Base-by-base conservation (phyloP, 2,329 filamentous ascomycete species). In the Pseudogymnoascus sp. region DNA sequence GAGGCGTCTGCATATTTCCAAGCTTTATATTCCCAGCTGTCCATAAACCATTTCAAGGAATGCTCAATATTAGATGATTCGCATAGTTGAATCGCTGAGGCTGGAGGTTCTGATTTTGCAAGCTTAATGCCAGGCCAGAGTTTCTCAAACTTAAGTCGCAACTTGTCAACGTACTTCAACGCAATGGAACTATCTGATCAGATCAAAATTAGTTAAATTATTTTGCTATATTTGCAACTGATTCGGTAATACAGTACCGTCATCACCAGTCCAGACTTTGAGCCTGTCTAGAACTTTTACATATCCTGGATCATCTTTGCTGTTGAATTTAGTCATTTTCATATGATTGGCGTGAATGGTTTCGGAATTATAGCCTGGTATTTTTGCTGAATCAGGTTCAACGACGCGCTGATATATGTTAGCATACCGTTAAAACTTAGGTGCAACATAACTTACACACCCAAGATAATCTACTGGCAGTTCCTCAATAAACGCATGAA, bases 401-500 rank as follows among this genome's bases (percentile, higher is more conserved):
- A 74, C 69, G 5, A 73, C 66, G 4, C 45, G 45, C 45, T 52
- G 45, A 31, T 29, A 31, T 31, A n/a, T 31, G 45, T 52, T 18
- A 52, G 45, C 7, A 4, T 31, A 31, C 15, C 2, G 1, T 15
- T 15, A 13, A 8, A 8, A 52, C 7, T 29, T 48, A 5, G n/a
- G n/a, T 4, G 27, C 4, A 31, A 15, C 21, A 39, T 13, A 10
- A 60, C 55, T n/a, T 37, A 65, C 62, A 40, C 60, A 61, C 7
- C 69, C 69, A 39, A 69, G 35, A 2, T 13, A 59, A 12, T 64
- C 60, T 15, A 73, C 15, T 6, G 71, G 69, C 10, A 74, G 64
- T 62, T 75, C 72, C 66, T 76, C 73, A 33, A 69, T 73, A 64
- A 76, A 76, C 63, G 73, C 73, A 8, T 68, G 69, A 13, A 74